phyloP scores from a whole-genome alignment of 352 stramenopile species.

The Pythium phragmiticola region DNA sequence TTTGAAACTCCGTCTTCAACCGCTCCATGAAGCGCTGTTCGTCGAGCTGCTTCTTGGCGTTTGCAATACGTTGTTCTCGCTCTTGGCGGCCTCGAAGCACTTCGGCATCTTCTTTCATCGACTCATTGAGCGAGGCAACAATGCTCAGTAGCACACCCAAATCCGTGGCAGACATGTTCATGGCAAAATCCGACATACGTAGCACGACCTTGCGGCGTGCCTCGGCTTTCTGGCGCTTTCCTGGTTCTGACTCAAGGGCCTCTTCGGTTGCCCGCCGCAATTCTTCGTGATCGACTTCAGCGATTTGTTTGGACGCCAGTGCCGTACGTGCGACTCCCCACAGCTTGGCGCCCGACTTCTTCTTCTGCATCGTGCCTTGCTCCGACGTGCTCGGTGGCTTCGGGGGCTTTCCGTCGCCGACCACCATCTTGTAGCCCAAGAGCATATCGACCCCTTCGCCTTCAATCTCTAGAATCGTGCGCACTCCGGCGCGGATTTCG shows the following conservation, averaged over 20 bases:
- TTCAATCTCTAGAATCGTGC: slow-evolving; percentile 83
- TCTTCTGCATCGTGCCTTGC: slow-evolving; percentile 24
- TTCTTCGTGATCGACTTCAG: slow-evolving; percentile 56
- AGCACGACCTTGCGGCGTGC: slow-evolving; percentile 67
- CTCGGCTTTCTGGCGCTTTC: slow-evolving; percentile 49
- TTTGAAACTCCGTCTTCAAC: slow-evolving; percentile 71
- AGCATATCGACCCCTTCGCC: slow-evolving; percentile 83
- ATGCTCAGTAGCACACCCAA: slow-evolving; percentile 82
- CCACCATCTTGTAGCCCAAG: slow-evolving; percentile 64
- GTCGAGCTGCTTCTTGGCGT: slow-evolving; percentile 48
- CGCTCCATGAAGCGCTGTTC: slow-evolving; percentile 72
- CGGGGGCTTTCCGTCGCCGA: slow-evolving; percentile 39
- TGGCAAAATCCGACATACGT: slow-evolving; percentile 81
- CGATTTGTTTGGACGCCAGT: slow-evolving; percentile 54
- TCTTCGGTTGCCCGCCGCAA: slow-evolving; percentile 37
- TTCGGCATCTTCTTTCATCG: slow-evolving; percentile 67
- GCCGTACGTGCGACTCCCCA: slow-evolving; percentile 60
- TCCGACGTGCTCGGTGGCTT: not conserved
- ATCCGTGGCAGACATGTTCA: slow-evolving; percentile 82
- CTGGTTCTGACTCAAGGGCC: slow-evolving; percentile 13
- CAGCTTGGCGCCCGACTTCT: slow-evolving; percentile 32
- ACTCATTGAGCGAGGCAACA: slow-evolving; percentile 54
- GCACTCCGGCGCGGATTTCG: slow-evolving; percentile 55
- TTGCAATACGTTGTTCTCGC: slow-evolving; percentile 42
- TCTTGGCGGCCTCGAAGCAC: slow-evolving; percentile 57